A percentile compares a stretch with the other conserved stretches of the same genome.
phyloP scores from a whole-genome alignment of 192 early-diverging fungal species.

The Radiomyces spectabilis region DNA sequence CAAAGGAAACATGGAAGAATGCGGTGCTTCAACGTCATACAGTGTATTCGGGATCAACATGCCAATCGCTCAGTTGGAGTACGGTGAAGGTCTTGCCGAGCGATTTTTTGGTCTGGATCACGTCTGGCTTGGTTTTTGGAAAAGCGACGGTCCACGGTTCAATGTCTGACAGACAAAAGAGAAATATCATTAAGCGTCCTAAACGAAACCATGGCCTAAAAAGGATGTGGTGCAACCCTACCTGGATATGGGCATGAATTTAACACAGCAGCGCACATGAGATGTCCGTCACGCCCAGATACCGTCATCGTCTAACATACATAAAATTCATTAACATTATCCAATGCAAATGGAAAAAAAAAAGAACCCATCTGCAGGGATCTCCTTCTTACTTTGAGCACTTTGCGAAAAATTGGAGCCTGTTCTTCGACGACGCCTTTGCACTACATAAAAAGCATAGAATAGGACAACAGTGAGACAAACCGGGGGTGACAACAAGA shows the following conservation, averaged over 20 bases:
- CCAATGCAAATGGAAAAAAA: no score
- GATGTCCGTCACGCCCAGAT: conserved; percentile 35
- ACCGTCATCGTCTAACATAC: conserved; percentile 18
- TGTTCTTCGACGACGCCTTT: conserved; percentile 39
- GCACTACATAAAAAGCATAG: no score
- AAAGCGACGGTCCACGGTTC: conserved; percentile 29
- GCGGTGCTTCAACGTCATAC: no score
- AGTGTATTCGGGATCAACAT: conserved; percentile 40
- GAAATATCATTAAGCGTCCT: no score
- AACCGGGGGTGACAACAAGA: no score
- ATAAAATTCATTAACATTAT: not conserved
- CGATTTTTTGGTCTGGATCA: conserved; percentile 8
- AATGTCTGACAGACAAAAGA: no score
- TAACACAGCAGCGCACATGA: conserved; percentile 32
- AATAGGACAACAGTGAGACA: not conserved
- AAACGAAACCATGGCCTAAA: not conserved
- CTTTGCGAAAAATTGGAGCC: conserved; percentile 34
- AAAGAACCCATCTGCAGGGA: no score
- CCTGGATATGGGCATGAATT: conserved; percentile 37
- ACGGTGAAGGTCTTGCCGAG: conserved; percentile 26
- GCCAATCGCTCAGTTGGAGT: conserved; percentile 48
- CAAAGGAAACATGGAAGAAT: no score
- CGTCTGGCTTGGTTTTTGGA: conserved; percentile 35
- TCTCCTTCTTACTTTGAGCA: conserved; percentile 33
- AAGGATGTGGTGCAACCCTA: not conserved